Conservation (phyloP, 2,329 filamentous ascomycete species). For the Fusarium sp. region DNA sequence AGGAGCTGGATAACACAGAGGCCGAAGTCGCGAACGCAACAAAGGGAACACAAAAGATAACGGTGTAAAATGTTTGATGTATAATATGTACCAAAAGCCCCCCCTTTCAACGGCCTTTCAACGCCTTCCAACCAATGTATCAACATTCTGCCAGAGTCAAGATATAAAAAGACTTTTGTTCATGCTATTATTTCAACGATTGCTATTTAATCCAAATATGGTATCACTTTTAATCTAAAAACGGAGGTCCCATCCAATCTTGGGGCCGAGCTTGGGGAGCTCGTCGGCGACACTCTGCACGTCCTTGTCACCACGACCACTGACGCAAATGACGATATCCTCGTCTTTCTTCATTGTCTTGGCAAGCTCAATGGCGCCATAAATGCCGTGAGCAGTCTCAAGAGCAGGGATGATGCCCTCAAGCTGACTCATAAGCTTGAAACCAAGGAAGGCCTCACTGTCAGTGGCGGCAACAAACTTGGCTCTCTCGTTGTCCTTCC, state of each 20-base stretch:
- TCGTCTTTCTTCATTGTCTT: constrained; percentile 91
- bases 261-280: constrained; percentile 85
- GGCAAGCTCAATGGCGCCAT: constrained; percentile 86
- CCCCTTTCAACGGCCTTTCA: too few relatives aligned
- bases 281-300: constrained; percentile 98
- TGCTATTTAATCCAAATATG: constrained; percentile 31
- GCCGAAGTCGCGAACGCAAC: constrained; percentile 20
- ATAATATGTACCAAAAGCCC: constrained; percentile 49
- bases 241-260: constrained; percentile 81
- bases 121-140: constrained; percentile 45
- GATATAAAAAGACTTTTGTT: constrained; percentile 30
- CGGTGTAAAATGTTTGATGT: constrained; percentile 44
- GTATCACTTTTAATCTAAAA: constrained; percentile 55
- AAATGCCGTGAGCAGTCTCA: constrained; percentile 93
- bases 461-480: constrained; percentile 93
- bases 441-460: constrained; percentile 87
- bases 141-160: constrained; percentile 38
- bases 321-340: constrained; percentile 93
- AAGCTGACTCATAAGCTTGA: constrained; percentile 84
- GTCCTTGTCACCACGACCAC: constrained; percentile 96
- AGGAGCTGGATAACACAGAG: constrained; percentile 51
- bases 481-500: constrained; percentile 91
- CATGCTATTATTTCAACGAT: constrained; percentile 31
- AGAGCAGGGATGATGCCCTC: constrained; percentile 98
- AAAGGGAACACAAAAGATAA: constrained; percentile 30